Evolutionary conservation across 495 filamentous ascomycete species (phyloP), one percentile per base, ranked within the genome.

Genomic region (Cairneyella variabilis): DNA sequence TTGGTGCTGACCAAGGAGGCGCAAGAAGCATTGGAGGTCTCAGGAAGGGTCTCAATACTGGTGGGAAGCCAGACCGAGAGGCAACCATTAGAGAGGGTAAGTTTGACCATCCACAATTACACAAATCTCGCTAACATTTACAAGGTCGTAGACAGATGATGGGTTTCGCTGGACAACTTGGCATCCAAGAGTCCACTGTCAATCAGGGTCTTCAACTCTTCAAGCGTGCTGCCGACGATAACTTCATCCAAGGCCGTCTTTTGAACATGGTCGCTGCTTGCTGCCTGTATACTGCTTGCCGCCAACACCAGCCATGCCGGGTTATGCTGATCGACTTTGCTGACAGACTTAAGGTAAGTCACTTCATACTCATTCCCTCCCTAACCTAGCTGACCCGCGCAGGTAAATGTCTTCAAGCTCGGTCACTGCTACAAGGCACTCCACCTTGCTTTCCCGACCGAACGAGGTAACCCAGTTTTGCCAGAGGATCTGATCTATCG

Each of bases 301-400:
- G 93, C 36, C 74, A 76, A 50, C 70, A 82, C 38, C 67, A 76
- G 63, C 67, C 79, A 69, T 78, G 83, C 51, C 66, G 71, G 69
- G 71, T 83, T 55, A 90, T 98, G 86, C 76, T 98, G 14, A 97
- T 98, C 64, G 93, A 98, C 71, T 86, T 98, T 59, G 88, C 95
- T 9, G 95, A 97, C 61, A 76, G 88, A 40, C 71, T 91, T 39
- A 80, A 75, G 64, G 72, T 77, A 61, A 56, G 64, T 48, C 27
- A 30, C n/a, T n/a, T 30, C 40, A 38, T 40, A 4, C 26, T 22
- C 7, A 17, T 20, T 22, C 43, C 26, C 6, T 28, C 22, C 36
- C 66, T 69, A 46, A 71, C 54, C n/a, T 48, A 51, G 37, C 66
- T 69, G 44, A 71, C 54, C n/a, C 46, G 50, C 12, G 21, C 52